A percentile compares a stretch with the other conserved stretches of the same genome.
Conservation (phyloP, 257 asterid genomes). For the Linaria vulgaris region DNA sequence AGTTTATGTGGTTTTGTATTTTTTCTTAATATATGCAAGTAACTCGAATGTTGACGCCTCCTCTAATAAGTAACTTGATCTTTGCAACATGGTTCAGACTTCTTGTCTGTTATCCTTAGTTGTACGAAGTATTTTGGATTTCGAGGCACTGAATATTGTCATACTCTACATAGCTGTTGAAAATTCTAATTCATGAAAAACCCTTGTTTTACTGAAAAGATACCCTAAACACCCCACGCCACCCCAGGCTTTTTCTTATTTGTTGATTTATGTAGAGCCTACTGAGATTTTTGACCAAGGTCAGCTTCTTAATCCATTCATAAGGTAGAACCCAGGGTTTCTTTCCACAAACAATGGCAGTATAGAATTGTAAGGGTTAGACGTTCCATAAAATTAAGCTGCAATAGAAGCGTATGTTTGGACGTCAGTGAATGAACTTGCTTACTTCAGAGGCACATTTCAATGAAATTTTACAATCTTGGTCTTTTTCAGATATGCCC, state of each 20-base stretch:
- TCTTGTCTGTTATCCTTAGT: background rate
- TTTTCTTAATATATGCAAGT: background rate
- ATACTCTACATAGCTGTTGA: background rate
- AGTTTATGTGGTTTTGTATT: background rate
- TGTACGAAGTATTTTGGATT: background rate
- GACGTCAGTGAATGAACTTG: background rate
- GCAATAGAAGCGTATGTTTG: background rate
- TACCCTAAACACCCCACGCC: too few species aligned
- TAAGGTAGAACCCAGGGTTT: background rate
- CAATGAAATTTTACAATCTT: slow-evolving; percentile 19
- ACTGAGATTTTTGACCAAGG: background rate
- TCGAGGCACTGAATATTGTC: background rate
- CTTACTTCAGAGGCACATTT: background rate
- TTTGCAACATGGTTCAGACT: background rate
- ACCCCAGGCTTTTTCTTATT: background rate
- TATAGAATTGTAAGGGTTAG: background rate
- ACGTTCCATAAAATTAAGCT: background rate
- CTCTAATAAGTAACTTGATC: background rate
- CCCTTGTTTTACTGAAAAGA: background rate
- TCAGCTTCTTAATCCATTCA: background rate
- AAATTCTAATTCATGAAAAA: background rate
- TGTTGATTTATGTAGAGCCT: background rate
- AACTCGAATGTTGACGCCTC: background rate
- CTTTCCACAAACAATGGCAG: background rate
- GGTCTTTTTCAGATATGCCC: slow-evolving; percentile 73